phyloP scores from a whole-genome alignment of 2,329 filamentous ascomycete species.

The Trichoderma afroharzianum region DNA sequence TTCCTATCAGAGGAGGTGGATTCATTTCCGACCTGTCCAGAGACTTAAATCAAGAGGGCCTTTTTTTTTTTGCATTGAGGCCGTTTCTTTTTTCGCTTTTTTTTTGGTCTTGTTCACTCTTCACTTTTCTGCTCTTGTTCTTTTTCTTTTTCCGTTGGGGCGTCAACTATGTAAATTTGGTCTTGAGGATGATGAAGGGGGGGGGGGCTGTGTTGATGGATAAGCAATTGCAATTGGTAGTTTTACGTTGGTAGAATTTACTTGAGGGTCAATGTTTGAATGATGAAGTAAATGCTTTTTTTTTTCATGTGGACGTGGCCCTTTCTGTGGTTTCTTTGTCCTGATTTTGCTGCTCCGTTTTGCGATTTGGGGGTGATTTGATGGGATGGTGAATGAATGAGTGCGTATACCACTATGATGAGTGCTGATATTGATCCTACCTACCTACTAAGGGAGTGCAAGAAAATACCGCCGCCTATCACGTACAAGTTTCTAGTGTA shows the following conservation, averaged over 20 bases:
- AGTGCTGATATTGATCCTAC: background rate
- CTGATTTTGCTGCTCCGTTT: background rate
- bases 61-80: background rate
- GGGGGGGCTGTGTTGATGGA: background rate
- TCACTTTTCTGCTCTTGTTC: background rate
- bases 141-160: background rate
- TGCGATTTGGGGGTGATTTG: background rate
- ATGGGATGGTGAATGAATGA: background rate
- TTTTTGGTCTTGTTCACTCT: no score
- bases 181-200: background rate
- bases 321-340: background rate
- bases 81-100: background rate
- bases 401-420: background rate
- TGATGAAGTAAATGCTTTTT: background rate
- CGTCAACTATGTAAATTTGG: background rate
- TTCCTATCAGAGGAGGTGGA: background rate
- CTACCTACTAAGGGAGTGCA: no score
- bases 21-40: background rate
- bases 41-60: background rate
- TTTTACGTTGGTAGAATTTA: background rate
- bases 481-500: no score
- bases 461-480: no score
- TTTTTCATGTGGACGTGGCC: background rate
- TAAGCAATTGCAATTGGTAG: background rate
- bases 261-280: background rate